Base-by-base conservation (phyloP, 768 basidiomycete species). In the Phylloporus rhodoxanthus region DNA sequence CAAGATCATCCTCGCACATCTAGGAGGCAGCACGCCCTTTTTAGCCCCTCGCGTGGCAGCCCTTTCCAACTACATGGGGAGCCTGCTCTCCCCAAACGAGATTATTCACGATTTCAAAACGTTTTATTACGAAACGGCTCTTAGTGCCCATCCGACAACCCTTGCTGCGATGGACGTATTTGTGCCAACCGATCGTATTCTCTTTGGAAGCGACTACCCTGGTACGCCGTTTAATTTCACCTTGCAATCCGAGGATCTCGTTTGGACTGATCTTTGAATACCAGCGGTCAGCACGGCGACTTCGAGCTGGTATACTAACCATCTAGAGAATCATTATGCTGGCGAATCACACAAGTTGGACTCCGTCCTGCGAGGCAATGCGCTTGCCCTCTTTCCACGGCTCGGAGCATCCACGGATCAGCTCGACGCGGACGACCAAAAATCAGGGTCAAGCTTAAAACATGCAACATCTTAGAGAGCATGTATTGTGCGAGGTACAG, bases 121-220 rank as follows among this genome's bases (percentile, higher is more conserved):
- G 28, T 90, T 87, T 58, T 89, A 85, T 67, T 87, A 77, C 58
- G 87, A 90, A 51, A 83, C 80, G 1, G 87, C 87, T 17, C 66
- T 90, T 55, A 78, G 78, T 58, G 75, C 81, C 2, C 75, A 78
- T 60, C 74, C 73, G 37, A 64, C 75, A 20, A 82, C 72, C 43
- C 67, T 86, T 17, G 61, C 70, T 17, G 72, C 77, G 4, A 70
- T 83, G 59, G 70, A 81, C 41, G 60, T 63, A 17, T 80, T 84
- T 58, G 74, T 80, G 3, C 59, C 68, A 19, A 59, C 66, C 1
- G 75, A 79, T 39, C 79, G 66, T 30, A 65, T 89, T 46, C 67
- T 88, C 21, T 87, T 84, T 62, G 87, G 87, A 34, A 83, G 82
- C 14, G 87, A 90, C 64, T 85, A 85, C 59, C 87, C 87, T 47